Conservation (phyloP, 2,329 filamentous ascomycete species). For the Fusarium pseudoanthophilum region DNA sequence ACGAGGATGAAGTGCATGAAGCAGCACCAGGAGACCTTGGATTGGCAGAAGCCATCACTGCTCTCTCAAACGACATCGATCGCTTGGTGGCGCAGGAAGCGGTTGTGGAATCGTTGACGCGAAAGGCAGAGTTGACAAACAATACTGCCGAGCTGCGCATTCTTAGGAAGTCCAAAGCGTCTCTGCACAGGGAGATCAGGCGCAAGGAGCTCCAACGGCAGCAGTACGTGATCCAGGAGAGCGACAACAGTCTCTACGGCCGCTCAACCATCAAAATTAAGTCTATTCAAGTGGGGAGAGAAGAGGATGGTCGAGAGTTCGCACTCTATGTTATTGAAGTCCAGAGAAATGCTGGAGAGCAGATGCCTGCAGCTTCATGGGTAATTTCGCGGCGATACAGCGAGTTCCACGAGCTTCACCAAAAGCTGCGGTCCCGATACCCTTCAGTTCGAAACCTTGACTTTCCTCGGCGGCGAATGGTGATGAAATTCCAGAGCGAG, state of each 20-base stretch:
- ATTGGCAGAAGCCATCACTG: slow-evolving; percentile 89
- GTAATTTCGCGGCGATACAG: slow-evolving; percentile 92
- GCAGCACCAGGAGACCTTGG: slow-evolving; percentile 95
- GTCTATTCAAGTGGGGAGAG: slow-evolving; percentile 89
- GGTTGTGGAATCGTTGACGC: slow-evolving; percentile 88
- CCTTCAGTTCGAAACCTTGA: slow-evolving; percentile 89
- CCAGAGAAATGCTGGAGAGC: slow-evolving; percentile 86
- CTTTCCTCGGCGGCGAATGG: slow-evolving; percentile 89
- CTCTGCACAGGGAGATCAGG: slow-evolving; percentile 89
- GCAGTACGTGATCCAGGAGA: slow-evolving; percentile 97
- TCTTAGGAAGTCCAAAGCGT: slow-evolving; percentile 91
- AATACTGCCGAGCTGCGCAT: slow-evolving; percentile 95
- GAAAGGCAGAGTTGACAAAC: slow-evolving; percentile 96
- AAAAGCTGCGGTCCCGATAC: slow-evolving; percentile 85
- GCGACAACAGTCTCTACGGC: slow-evolving; percentile 95
- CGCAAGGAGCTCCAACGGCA: slow-evolving; percentile 95
- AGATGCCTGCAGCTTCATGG: slow-evolving; percentile 97
- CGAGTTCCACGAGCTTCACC: slow-evolving; percentile 96
- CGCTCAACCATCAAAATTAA: slow-evolving; percentile 91
- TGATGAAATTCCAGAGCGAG: slow-evolving; percentile 96
- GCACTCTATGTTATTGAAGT: slow-evolving; percentile 95
- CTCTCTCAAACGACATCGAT: slow-evolving; percentile 89
- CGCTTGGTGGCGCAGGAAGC: slow-evolving; percentile 87
- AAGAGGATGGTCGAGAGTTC: slow-evolving; percentile 92
- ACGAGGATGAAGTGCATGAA: slow-evolving; percentile 88